Evolutionary conservation across 805 yeast genomes (phyloP), one percentile per base, ranked within the genome.

Genomic region (Metschnikowia lochheadii): DNA sequence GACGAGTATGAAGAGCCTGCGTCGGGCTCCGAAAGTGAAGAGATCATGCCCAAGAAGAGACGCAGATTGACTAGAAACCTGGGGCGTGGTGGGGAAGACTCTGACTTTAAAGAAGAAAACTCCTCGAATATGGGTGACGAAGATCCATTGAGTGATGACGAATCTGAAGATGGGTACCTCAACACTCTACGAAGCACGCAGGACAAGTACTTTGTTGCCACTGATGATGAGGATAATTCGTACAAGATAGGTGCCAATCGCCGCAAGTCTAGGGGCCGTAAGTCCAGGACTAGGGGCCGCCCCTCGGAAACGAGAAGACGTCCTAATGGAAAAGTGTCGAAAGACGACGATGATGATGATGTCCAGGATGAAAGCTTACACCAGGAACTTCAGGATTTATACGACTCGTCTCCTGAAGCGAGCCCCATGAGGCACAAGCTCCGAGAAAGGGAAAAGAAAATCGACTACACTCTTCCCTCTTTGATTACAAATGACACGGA

Each of bases 381-480:
- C 46, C 82, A 84, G 55, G 96, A 87, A 63, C 70, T 87, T 14
- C 80, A 78, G 48, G 89, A 84, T 26, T 63, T 86, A 41, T 78
- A 81, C 59, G 84, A 82, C 53, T 74, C 84, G 3, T 82, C 84
- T 13, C 83, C 88, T 2, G 77, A 80, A 3, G 53, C 56, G 26
- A 73, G 80, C 29, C 76, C 76, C 1, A 57, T 70, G 33, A 67
- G 66, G 44, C 77, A 72, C 52, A 73, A 73, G 55, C 66, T 75
- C 42, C 64, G 77, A 46, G 77, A 70, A 54, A 82, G 90, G 50
- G 69, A 65, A 15, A 83, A 83, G 44, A 65, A 64, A 26, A 83
- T 91, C 10, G 86, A 90, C 62, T 90, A 90, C 64, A 79, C 84
- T 13, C 74, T 90, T 8, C 92, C 96, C 0, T 96, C 96, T 1